Conservation (phyloP, 352 stramenopile species). For the Globisporangium canariense region DNA sequence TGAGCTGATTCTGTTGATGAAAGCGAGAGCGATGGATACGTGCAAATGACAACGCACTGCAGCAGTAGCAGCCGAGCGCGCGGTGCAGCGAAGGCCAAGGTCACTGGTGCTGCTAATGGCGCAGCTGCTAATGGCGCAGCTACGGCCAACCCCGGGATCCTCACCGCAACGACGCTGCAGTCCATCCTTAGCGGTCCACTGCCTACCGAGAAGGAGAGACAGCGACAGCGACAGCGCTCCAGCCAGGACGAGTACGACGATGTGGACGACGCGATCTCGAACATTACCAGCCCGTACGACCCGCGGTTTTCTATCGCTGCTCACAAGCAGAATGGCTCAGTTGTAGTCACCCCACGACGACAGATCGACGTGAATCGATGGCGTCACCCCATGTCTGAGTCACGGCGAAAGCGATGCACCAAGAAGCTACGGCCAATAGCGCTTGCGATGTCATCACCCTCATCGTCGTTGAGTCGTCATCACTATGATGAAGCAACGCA, state of each 20-base stretch:
- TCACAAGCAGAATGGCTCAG: background rate
- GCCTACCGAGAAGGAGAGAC: background rate
- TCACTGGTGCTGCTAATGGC: background rate
- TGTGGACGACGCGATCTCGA: background rate
- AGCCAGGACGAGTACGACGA: background rate
- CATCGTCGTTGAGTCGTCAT: background rate
- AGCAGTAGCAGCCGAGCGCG: background rate
- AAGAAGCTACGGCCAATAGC: slow-evolving; percentile 3
- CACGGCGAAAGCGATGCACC: slow-evolving; percentile 8
- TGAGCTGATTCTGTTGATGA: background rate
- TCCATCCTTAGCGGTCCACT: slow-evolving; percentile 11
- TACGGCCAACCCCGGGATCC: slow-evolving; percentile 12
- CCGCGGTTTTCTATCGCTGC: slow-evolving; percentile 3
- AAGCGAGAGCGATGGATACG: background rate
- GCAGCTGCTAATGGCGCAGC: background rate
- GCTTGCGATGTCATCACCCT: background rate
- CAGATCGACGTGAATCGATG: background rate
- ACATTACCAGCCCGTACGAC: slow-evolving; percentile 12
- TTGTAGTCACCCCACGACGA: background rate
- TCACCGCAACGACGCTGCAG: slow-evolving; percentile 29
- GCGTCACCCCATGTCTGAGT: background rate
- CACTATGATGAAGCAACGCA: background rate
- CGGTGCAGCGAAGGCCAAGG: background rate
- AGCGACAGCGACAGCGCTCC: background rate
- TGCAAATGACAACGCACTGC: background rate